Evolutionary conservation across 306 rosid genomes (phyloP), one percentile per base, ranked within the genome.

Genomic region (Pterocarpus macrocarpus): DNA sequence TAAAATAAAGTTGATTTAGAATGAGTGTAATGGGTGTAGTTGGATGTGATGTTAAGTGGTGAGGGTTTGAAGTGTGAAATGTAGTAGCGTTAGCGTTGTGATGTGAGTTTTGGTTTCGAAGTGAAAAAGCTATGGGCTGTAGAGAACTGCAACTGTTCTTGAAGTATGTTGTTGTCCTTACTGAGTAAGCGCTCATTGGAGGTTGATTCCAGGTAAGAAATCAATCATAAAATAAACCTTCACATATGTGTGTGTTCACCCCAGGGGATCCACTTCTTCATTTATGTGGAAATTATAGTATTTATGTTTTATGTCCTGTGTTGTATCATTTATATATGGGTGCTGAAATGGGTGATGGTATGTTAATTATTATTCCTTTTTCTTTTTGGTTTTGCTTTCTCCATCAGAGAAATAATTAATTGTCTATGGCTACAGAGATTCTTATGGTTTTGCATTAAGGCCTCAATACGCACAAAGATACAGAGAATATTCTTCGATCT

Each of bases 161-260:
- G 82, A 95, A 92, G 89, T 80, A 95, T 95, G 99, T 89, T 95
- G 96, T 93, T 95, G 94, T 95, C 99, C 91, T 91, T 91, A 87
- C 47, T 95, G 87, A 93, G 99, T 90, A 91, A 89, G 88, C 97
- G 98, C 79, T 78, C 89, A 10, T 93, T 95, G 94, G 99, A 91
- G 87, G 94, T 91, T 86, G 98, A 91, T 95, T 93, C 96, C 88
- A 95, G 98, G 99, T 93, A 79, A 77, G 33, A 74, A 22, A 33
- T 15, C 61, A 16, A n/a, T 55, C 28, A 49, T 38, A 56, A 3
- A 5, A 41, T 9, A 32, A 35, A 69, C 3, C 4, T 45, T 7
- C 16, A 65, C 13, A 39, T 45, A 8, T 22, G 12, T 56, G 53
- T 61, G 22, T 34, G 69, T 69, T 57, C 30, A 12, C 65, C 5